A percentile compares a stretch with the other conserved stretches of the same genome.
Evolutionary conservation across 2,329 filamentous ascomycete species (phyloP).

Genomic region (Fusarium nematophilum): DNA sequence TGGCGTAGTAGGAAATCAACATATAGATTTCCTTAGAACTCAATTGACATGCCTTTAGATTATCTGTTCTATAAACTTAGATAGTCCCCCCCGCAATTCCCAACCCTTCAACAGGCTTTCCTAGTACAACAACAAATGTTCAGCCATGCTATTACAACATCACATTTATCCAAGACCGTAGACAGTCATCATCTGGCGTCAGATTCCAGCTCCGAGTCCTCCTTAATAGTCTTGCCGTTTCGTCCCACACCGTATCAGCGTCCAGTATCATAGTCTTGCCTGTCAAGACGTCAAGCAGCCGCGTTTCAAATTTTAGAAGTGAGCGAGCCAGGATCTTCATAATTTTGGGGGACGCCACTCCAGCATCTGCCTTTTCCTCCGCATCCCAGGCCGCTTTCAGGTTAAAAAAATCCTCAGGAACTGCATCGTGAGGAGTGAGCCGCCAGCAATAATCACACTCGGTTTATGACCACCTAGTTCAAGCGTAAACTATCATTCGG

Average conservation of each 20-base stretch:
- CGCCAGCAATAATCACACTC: conserved; percentile 19
- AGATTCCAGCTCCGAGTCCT: conserved; percentile 22
- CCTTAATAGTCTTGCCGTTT: conserved; percentile 26
- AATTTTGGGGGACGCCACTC: conserved; percentile 26
- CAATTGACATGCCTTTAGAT: too few species aligned
- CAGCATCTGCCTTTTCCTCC: conserved; percentile 23
- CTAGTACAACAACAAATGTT: too few species aligned
- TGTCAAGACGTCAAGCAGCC: conserved; percentile 31
- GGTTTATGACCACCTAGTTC: conserved; percentile 21
- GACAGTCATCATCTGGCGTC: conserved; percentile 26
- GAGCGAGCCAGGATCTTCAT: conserved; percentile 32
- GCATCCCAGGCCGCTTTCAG: conserved; percentile 29
- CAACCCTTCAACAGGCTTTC: too few species aligned
- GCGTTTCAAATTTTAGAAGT: conserved; percentile 19
- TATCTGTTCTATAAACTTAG: too few species aligned
- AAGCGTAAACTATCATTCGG: conserved; percentile 9
- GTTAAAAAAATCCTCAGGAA: conserved; percentile 12
- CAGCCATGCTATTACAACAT: too few species aligned
- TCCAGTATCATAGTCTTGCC: conserved; percentile 35
- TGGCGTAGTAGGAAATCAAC: too few species aligned
- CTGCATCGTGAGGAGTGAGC: conserved; percentile 28
- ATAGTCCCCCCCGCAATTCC: too few species aligned
- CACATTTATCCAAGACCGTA: too few species aligned
- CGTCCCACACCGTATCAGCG: conserved; percentile 28
- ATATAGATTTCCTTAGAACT: too few species aligned